Base-by-base conservation (phyloP, 371 early-diverging fungal genomes). In the Batrachochytrium dendrobatidis region DNA sequence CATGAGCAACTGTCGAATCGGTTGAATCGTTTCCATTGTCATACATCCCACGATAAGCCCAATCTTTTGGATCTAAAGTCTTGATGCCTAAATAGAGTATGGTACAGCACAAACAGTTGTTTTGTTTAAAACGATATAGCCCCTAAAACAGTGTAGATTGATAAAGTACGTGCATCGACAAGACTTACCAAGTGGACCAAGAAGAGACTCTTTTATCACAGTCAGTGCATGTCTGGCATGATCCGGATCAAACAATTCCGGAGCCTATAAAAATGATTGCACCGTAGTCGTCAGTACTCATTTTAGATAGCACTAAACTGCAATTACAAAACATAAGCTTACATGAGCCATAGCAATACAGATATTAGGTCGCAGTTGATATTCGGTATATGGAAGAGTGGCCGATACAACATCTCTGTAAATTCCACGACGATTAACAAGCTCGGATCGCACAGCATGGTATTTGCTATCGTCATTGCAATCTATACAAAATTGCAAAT, bases 361-460 rank as follows among this genome's bases (percentile, higher is more conserved):
- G 52, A 92, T 79, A 66, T 96, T 98, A 45, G 96, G 95, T 0
- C 97, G 83, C 55, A 98, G 74, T 67, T 95, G 94, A 62, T 91
- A 94, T 72, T 95, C 95, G 0, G 87, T 82, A 68, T 82, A 91
- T 1, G 80, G 77, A 3, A 79, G 63, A 0, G 86, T 76, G 0
- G 91, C 79, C 17, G 85, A 87, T 46, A 81, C 77, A 0, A 87
- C 86, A 70, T 98, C 98, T 69, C 92, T 94, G 78, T 95, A 98
- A 57, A 96, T 91, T 33, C 93, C 95, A n/a, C 94, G 87, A 33
- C 90, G 86, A 67, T 89, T 84, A 32, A 95, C 80, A 18, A 91
- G 79, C 24, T 76, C 73, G 0, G 83, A 58, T 18, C 61, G 34
- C 43, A 84, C 74, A 25, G 94, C 75, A 43, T 69, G 69, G 64